Base-by-base conservation (phyloP, 352 stramenopile species). In the Phytophthora citrophthora region DNA sequence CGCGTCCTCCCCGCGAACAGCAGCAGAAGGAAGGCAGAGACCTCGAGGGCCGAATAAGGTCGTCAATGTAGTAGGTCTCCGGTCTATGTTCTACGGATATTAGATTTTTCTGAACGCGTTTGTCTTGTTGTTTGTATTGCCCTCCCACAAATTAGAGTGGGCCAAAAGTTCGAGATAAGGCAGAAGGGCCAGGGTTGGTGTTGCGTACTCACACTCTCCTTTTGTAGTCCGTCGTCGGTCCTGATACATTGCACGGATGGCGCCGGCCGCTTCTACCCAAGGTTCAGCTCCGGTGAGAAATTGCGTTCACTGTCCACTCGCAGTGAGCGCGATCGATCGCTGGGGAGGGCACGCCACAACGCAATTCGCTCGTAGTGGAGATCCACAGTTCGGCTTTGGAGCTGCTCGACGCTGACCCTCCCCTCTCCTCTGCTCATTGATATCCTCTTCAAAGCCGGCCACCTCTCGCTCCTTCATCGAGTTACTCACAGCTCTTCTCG, bases 191-290 rank as follows among this genome's bases (percentile, higher is more conserved):
- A 65, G 64, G 64, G 59, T 63, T 68, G 39, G 32, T 53, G 51
- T 54, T 63, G 61, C 65, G 32, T 41, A 59, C 48, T 58, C 44
- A 64, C 53, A 2, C 20, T 20, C 20, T 24, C 48, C 24, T 45
- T 59, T 57, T 68, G 62, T 64, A 60, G 67, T 76, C 63, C 63
- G 70, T 75, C 70, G 70, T 77, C 64, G 60, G 47, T 68, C 60
- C 60, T 74, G 65, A 77, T 72, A 75, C 70, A 66, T 58, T 62
- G 57, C 31, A 54, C 64, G 64, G 60, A 71, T 72, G 60, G 59
- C 54, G 64, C 24, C 60, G 59, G 66, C 59, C 56, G 65, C 70
- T 77, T 72, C 56, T 72, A 71, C 64, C 56, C 58, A 46, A 59
- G 39, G 69, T 71, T 74, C 60, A 74, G 65, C 52, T 59, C 56